Base-by-base conservation (phyloP, 805 yeast genomes). In the Diddensiella transvaalensis region DNA sequence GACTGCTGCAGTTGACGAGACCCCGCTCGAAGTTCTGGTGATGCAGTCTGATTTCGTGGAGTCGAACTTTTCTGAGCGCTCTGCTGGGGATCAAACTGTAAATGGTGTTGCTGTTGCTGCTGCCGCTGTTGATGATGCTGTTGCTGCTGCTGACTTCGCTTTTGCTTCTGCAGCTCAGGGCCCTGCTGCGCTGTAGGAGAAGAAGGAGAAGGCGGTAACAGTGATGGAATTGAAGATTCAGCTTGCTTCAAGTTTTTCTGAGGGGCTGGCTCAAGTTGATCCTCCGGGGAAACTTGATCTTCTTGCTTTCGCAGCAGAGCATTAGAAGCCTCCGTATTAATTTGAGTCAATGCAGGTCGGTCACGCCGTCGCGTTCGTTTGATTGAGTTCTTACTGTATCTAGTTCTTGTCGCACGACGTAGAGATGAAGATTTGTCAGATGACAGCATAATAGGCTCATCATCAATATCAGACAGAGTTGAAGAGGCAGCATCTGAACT, bases 361-460 rank as follows among this genome's bases (percentile, higher is more conserved):
- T 35, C 38, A 10, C 38, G 15, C 8, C 38, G 38, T 8, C 15
- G 15, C 11, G 32, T 26, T n/a, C 33, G 13, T 23, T 42, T 42
- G 15, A 42, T 37, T 15, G 46, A 42, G 8, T 15, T 37, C 45
- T 54, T 56, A 42, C 46, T 47, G 46, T 58, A 55, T 22, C 56
- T 46, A 13, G 57, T 56, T 24, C 58, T 45, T 3, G 58, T 55
- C 8, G 61, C 49, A 13, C 61, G 48, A 15, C 59, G 44, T 26
- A 58, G 49, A 2, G 60, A 56, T 2, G 55, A 42, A 11, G 57
- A 47, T 10, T 54, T 44, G n/a, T 58, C 44, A n/a, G 55, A 52
- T 2, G 55, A 53, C 4, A 53, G 45, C 42, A 58, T 33, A 21
- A 58, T 55, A 1, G 59, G 58, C 44, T 55, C 49, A 32, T 58